A percentile compares a stretch with the other conserved stretches of the same genome.
Evolutionary conservation across 768 basidiomycete genomes (phyloP).

Genomic region (Daedaleopsis sinensis): DNA sequence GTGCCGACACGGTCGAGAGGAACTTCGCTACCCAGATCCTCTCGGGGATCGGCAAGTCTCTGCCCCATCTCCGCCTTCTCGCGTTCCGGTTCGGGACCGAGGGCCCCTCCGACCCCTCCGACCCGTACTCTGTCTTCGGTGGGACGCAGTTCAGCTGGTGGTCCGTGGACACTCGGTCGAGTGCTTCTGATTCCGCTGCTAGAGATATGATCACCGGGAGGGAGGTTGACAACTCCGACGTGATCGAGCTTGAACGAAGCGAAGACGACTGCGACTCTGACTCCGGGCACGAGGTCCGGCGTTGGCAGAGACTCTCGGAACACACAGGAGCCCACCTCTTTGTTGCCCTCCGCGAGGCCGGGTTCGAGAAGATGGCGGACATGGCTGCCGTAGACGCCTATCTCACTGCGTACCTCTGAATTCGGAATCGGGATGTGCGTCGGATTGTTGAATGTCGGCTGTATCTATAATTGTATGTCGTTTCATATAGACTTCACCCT

Average conservation of each 20-base stretch:
- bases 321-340: background rate
- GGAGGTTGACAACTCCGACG: too few species aligned
- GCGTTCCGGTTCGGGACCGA: background rate
- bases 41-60: background rate
- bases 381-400: background rate
- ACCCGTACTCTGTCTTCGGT: background rate
- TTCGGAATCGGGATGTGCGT: background rate
- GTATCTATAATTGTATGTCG: too few species aligned
- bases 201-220: background rate
- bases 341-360: background rate
- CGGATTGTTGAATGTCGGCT: background rate
- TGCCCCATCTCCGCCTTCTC: background rate
- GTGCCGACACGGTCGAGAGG: background rate
- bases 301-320: background rate
- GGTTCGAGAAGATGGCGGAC: background rate
- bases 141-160: background rate
- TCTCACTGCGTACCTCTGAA: background rate
- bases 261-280: background rate
- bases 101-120: background rate
- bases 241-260: background rate
- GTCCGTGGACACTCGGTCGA: background rate
- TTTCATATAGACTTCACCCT: too few species aligned
- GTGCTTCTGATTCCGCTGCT: background rate
- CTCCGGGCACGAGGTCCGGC: background rate
- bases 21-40: background rate